A percentile compares a stretch with the other conserved stretches of the same genome.
Conservation (phyloP, 306 rosid species). For the Acmispon strigosus region DNA sequence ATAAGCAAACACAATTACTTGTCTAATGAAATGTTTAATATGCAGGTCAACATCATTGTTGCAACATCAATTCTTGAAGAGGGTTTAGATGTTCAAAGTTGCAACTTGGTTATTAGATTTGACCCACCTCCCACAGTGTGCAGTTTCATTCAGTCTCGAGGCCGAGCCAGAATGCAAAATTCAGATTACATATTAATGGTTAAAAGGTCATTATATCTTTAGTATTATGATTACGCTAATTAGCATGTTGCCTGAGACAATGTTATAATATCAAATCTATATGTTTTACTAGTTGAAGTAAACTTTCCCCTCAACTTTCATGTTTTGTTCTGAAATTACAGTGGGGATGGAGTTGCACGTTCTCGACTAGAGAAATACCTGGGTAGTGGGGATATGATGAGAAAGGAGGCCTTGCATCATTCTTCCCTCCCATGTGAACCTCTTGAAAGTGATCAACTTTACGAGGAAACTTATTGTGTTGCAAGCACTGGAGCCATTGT, state of each 20-base stretch:
- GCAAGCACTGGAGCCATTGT: slow-evolving; percentile 83
- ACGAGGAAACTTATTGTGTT: slow-evolving; percentile 43
- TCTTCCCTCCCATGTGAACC: slow-evolving; percentile 51
- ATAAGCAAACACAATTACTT: neutral
- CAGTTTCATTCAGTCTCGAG: slow-evolving; percentile 89
- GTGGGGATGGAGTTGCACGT: slow-evolving; percentile 50
- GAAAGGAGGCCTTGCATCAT: slow-evolving; percentile 54
- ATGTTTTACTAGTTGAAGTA: neutral
- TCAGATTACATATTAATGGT: slow-evolving; percentile 77
- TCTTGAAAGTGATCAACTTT: slow-evolving; percentile 32
- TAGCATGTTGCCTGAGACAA: neutral
- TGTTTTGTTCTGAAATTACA: slow-evolving; percentile 27
- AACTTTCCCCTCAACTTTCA: neutral
- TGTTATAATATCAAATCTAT: neutral
- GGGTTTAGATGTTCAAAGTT: slow-evolving; percentile 85
- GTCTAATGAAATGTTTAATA: slow-evolving; percentile 9
- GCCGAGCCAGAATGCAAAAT: slow-evolving; percentile 78
- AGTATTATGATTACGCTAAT: neutral
- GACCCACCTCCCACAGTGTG: slow-evolving; percentile 81
- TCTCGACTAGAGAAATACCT: slow-evolving; percentile 64
- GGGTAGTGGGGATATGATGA: slow-evolving; percentile 55
- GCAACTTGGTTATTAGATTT: slow-evolving; percentile 82
- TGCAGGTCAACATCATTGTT: slow-evolving; percentile 74
- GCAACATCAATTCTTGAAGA: slow-evolving; percentile 97
- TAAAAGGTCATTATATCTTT: slow-evolving; percentile 36